Evolutionary conservation across 306 rosid species (phyloP).

Genomic region (Vigna radiata): DNA sequence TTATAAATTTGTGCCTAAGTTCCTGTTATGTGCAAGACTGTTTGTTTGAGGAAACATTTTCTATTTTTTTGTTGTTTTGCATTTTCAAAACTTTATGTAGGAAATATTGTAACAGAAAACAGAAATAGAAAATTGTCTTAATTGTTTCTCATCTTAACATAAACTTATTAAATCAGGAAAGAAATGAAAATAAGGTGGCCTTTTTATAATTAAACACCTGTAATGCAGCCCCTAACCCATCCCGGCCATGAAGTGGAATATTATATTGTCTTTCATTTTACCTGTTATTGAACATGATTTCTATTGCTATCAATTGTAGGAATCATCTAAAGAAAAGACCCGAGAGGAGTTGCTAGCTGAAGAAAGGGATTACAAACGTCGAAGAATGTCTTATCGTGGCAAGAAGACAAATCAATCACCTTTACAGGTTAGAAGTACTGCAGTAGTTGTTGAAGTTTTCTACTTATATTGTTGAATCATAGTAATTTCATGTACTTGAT

Average conservation of each 20-base stretch:
- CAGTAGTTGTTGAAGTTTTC: conserved; percentile 29
- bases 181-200: background rate
- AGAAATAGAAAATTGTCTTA: background rate
- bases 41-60: background rate
- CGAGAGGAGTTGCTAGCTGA: conserved; percentile 91
- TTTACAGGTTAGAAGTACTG: conserved; percentile 66
- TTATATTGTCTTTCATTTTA: conserved; percentile 1
- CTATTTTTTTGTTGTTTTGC: background rate
- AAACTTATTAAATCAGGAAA: background rate
- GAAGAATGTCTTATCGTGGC: conserved; percentile 97
- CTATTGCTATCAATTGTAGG: conserved; percentile 55
- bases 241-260: conserved; percentile 21
- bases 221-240: background rate
- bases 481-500: background rate
- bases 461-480: conserved; percentile 12
- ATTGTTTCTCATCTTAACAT: background rate
- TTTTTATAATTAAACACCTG: background rate
- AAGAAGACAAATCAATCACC: conserved; percentile 77
- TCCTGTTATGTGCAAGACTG: background rate
- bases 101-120: background rate
- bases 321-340: conserved; percentile 65
- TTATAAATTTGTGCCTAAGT: conserved; percentile 11
- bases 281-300: background rate
- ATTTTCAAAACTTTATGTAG: background rate
- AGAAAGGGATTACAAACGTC: conserved; percentile 94